Base-by-base conservation (phyloP, 495 filamentous ascomycete species). In the Hypoxylon subgilvum region DNA sequence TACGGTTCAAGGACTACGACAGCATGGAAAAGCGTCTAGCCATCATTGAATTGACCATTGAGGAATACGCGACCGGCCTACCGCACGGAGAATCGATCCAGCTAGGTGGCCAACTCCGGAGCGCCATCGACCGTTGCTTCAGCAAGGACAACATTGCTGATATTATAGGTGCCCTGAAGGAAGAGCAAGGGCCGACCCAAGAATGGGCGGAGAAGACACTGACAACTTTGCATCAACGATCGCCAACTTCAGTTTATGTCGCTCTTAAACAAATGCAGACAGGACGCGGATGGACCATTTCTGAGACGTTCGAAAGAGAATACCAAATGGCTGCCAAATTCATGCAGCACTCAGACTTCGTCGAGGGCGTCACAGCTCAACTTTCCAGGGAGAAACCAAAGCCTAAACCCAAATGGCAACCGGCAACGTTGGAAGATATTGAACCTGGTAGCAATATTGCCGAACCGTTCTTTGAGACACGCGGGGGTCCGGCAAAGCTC, bases 321-420 rank as follows among this genome's bases (percentile, higher is more conserved):
- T 78, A 91, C 71, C 76, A 84, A 57, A 86, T 97, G 28, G 90
- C 94, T 3, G 68, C 79, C 32, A 80, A 82, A 44, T 97, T 97
- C 79, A 96, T 97, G 93, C 69, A 73, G 25, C 84, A 90, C 65
- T 87, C 84, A 3, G 94, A 98, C 71, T 98, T 97, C 71, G 82
- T 82, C 38, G 86, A 90, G 71, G 94, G 94, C 31, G 92, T 97
- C 35, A 83, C 82, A 46, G 86, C 91, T 19, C 79, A 83, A 17
- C 79, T 97, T 58, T 77, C 81, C 25, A 89, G 90, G 73, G 64
- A 65, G 25, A 57, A 61, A 6, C 70, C 71, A 4, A 53, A 61
- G 39, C 71, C 77, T 45, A 73, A 74, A 19, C 83, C 88, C 2
- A 70, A 74, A 32, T 97, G 92, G 91, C 65, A 87, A 44, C 93